Evolutionary conservation across 176 grass and related monocot species (phyloP), one percentile per base, ranked within the genome.

Genomic region (Phyllostachys edulis): DNA sequence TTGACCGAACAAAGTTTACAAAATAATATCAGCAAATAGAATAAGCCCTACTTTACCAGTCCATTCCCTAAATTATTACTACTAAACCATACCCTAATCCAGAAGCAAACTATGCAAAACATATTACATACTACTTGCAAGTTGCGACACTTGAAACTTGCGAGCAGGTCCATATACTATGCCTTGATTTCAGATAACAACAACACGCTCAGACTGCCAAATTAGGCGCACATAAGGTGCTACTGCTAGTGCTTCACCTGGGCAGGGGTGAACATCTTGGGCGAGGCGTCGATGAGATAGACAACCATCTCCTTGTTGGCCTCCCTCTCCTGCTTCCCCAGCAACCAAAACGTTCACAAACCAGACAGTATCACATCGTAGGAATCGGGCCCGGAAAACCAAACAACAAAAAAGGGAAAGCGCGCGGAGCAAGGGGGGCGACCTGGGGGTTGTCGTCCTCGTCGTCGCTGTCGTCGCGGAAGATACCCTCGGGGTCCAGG

Each of bases 221-320:
- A 71, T 38, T 76, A 49, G 64, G 29, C 6, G 21, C 37, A 1
- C 16, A 51, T 27, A 63, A 65, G n/a, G 17, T 65, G 21, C 0
- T 1, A 5, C 13, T 49, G n/a, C 0, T 6, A 6, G 40, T 18
- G 57, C 26, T 70, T 87, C 87, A 95, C 96, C 85, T 90, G 66
- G 62, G 79, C 71, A 1, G 91, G 83, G 21, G 78, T 78, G 82
- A 98, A 98, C 96, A 95, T 98, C 81, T 89, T 98, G 45, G 96
- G 96, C 24, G 96, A 98, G n/a, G 96, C 89, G 77, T 98, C 96
- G 7, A 98, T 61, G 77, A 98, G 90, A 83, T 98, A 98, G 42
- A 93, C 93, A 9, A 93, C 87, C 59, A 98, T 87, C 5, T 98
- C 92, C 82, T 98, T 98, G 52, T 92, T 93, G 11, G 89, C 70